Percentiles rank a stretch among this genome's conserved stretches.
Evolutionary conservation across 2,329 filamentous ascomycete species (phyloP).

Genomic region (Sporothrix brunneoviolacea): DNA sequence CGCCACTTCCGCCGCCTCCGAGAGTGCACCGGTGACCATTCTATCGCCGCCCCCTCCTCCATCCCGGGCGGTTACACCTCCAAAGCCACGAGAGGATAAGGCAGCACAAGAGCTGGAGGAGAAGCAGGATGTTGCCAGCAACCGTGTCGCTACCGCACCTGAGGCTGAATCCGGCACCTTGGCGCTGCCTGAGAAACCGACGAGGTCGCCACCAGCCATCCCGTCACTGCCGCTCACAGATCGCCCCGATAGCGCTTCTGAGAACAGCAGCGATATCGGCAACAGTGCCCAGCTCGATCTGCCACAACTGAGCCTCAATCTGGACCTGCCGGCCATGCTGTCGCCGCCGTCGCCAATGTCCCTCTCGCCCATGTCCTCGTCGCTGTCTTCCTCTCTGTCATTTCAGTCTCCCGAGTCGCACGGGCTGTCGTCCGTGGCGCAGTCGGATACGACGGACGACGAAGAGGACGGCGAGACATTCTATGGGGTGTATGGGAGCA

Average conservation of each 20-base stretch:
- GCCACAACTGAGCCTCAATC: slow-evolving; percentile 19
- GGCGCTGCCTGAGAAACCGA: slow-evolving; percentile 1
- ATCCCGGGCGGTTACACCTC: slow-evolving; percentile 16
- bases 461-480: slow-evolving; percentile 3
- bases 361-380: slow-evolving; percentile 7
- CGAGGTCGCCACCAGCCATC: slow-evolving; percentile 10
- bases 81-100: not conserved
- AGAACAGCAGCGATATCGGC: too few species aligned
- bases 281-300: slow-evolving; percentile 27
- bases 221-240: not conserved
- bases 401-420: too few species aligned
- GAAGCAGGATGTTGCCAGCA: too few species aligned
- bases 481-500: too few species aligned
- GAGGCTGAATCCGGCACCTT: too few species aligned
- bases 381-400: not conserved
- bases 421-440: slow-evolving; percentile 3
- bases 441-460: slow-evolving; percentile 1
- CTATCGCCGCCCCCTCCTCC: slow-evolving; percentile 49
- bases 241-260: too few species aligned
- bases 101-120: too few species aligned
- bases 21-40: slow-evolving; percentile 38
- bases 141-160: too few species aligned
- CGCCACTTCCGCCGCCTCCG: slow-evolving; percentile 44
- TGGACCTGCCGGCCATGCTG: not conserved
- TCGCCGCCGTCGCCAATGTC: slow-evolving; percentile 13